phyloP scores from a whole-genome alignment of 1,284 basidiomycete genomes.

The Puccinia horiana region DNA sequence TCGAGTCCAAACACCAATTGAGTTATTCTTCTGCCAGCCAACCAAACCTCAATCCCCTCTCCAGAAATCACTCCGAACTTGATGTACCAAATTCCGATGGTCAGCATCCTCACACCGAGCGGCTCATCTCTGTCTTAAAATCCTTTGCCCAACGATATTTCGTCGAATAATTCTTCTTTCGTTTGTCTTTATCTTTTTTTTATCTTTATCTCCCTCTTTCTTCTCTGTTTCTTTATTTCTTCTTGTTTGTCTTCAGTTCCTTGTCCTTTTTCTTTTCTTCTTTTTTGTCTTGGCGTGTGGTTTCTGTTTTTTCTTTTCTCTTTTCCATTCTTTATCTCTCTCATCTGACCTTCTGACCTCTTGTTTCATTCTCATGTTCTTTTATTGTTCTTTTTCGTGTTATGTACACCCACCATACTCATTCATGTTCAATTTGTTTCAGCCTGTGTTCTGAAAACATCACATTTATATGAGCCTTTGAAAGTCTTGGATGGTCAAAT shows the following conservation, averaged over 20 bases:
- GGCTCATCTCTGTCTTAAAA: slow-evolving; percentile 16
- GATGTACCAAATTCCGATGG: neutral
- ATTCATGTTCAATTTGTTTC: neutral
- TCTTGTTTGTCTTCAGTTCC: neutral
- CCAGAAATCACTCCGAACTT: neutral
- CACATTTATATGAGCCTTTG: too few species aligned
- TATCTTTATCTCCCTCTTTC: neutral
- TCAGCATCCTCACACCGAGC: neutral
- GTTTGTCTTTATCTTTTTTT: neutral
- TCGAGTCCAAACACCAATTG: too few species aligned
- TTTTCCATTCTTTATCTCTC: neutral
- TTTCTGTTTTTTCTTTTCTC: neutral
- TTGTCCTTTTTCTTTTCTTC: slow-evolving; percentile 4
- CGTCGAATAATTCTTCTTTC: slow-evolving; percentile 1
- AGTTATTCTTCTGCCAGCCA: neutral
- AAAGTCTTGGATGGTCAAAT: too few species aligned
- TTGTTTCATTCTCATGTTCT: neutral
- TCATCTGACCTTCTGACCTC: neutral
- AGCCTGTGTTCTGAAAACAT: neutral
- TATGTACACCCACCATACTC: neutral
- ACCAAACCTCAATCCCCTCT: neutral
- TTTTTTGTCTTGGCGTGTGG: neutral
- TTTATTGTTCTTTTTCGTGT: slow-evolving; percentile 5
- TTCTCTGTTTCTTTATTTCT: neutral
- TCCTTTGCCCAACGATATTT: slow-evolving; percentile 8